These are phyloP conservation scores for Vigna reflexopilosa DNA, from an alignment of 306 rosid species.

Conservation along the genomic window DNA sequence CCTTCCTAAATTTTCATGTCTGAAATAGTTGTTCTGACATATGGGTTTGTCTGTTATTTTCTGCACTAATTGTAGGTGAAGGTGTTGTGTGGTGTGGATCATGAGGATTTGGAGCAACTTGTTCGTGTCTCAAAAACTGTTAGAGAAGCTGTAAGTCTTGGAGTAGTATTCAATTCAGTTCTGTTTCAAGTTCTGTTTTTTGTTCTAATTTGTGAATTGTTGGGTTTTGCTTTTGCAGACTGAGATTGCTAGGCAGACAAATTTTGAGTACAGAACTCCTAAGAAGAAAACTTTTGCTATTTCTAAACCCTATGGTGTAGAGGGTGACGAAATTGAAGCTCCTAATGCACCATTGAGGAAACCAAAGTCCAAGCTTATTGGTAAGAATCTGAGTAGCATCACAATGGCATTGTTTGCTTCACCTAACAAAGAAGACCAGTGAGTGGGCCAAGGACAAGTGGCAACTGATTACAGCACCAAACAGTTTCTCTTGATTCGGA, in stretches of 20 bases:
- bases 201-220: slow-evolving; percentile 31
- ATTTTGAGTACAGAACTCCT: slow-evolving; percentile 84
- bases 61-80: slow-evolving; percentile 54
- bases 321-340: slow-evolving; percentile 63
- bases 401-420: slow-evolving; percentile 64
- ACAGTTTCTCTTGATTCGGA: slow-evolving; percentile 20
- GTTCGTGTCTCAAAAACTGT: slow-evolving; percentile 64
- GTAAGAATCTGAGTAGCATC: slow-evolving; percentile 54
- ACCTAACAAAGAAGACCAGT: slow-evolving; percentile 37
- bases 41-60: not conserved
- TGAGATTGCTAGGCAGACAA: slow-evolving; percentile 61
- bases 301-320: slow-evolving; percentile 43
- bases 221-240: slow-evolving; percentile 57
- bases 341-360: slow-evolving; percentile 72
- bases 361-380: slow-evolving; percentile 41
- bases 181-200: not conserved
- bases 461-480: slow-evolving; percentile 3
- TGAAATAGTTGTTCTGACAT: slow-evolving; percentile 14
- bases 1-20: not conserved
- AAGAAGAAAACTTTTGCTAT: slow-evolving; percentile 55
- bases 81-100: slow-evolving; percentile 78
- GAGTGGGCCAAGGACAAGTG: slow-evolving; percentile 38
- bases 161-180: not conserved
- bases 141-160: slow-evolving; percentile 72
- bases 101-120: slow-evolving; percentile 79